Percentiles rank a stretch among this genome's conserved stretches.
Conservation (phyloP, 139 green algal species). For the Helicosporidium sp. region DNA sequence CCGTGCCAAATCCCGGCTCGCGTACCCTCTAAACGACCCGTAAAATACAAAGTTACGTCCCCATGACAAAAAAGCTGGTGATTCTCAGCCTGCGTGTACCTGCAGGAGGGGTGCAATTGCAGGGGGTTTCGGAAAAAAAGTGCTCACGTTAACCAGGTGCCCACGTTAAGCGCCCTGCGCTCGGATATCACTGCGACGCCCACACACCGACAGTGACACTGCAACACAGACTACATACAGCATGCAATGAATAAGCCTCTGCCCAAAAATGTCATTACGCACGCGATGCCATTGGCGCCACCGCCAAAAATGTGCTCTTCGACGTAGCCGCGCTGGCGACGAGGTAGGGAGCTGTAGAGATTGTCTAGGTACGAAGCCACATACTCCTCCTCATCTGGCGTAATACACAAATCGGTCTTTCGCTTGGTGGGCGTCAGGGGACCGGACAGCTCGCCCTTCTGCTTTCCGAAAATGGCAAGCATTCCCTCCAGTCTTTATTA, state of each 20-base stretch:
- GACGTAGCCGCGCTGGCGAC: conserved; percentile 4
- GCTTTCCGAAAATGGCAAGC: background rate
- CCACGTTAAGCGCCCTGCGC: no score
- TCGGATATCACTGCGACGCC: no score
- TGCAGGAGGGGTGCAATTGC: background rate
- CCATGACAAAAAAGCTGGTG: background rate
- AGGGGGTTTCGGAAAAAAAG: background rate
- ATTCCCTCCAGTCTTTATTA: no score
- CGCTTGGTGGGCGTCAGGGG: background rate
- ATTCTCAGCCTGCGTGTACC: background rate
- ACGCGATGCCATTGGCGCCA: conserved; percentile 3
- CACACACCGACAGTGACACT: no score
- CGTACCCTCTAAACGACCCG: conserved; percentile 1
- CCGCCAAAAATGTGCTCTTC: conserved; percentile 7
- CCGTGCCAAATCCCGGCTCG: background rate
- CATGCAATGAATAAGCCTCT: background rate
- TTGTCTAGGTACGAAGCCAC: background rate
- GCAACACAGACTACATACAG: no score
- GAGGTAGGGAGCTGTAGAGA: conserved; percentile 6
- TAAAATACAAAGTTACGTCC: conserved; percentile 4
- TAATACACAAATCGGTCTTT: background rate
- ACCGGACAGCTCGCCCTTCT: background rate
- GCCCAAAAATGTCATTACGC: background rate
- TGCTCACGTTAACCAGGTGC: no score
- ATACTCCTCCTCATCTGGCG: background rate